These are phyloP conservation scores for Camelina laxa DNA, from an alignment of 345 rosid genomes.

Conservation along the genomic window DNA sequence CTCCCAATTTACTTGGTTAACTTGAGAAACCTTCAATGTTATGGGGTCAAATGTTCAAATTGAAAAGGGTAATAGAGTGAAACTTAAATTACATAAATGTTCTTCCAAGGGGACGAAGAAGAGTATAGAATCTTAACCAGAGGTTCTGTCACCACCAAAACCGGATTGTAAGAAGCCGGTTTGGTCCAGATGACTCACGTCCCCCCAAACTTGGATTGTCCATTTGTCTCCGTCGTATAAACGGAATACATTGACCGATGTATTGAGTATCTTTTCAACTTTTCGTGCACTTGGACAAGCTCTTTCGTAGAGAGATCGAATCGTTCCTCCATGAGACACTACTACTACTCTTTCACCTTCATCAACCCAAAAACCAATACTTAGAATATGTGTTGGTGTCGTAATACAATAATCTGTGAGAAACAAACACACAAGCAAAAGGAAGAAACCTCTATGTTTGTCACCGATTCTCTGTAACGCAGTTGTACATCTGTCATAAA, in stretches of 20 bases:
- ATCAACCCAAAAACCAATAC: background rate
- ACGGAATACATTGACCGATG: conserved; percentile 68
- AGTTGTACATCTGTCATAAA: conserved; percentile 68
- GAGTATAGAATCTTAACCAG: conserved; percentile 50
- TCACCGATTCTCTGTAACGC: conserved; percentile 66
- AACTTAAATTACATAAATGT: background rate
- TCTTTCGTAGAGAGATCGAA: conserved; percentile 63
- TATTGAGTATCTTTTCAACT: conserved; percentile 59
- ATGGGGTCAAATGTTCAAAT: conserved; percentile 9
- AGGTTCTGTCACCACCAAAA: conserved; percentile 77
- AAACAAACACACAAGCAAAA: background rate
- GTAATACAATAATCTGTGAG: background rate
- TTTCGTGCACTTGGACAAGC: conserved; percentile 62
- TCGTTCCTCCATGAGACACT: conserved; percentile 80
- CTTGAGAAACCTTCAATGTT: conserved; percentile 4
- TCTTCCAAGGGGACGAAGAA: background rate
- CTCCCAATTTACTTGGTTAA: background rate
- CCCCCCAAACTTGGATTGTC: conserved; percentile 62
- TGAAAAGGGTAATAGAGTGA: background rate
- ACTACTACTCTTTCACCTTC: conserved; percentile 73
- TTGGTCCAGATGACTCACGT: conserved; percentile 62
- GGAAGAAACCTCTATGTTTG: conserved; percentile 64
- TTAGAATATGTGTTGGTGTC: background rate
- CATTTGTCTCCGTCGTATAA: conserved; percentile 57
- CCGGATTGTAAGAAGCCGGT: conserved; percentile 57